phyloP scores from a whole-genome alignment of 345 rosid species.

The Turnera subulata region DNA sequence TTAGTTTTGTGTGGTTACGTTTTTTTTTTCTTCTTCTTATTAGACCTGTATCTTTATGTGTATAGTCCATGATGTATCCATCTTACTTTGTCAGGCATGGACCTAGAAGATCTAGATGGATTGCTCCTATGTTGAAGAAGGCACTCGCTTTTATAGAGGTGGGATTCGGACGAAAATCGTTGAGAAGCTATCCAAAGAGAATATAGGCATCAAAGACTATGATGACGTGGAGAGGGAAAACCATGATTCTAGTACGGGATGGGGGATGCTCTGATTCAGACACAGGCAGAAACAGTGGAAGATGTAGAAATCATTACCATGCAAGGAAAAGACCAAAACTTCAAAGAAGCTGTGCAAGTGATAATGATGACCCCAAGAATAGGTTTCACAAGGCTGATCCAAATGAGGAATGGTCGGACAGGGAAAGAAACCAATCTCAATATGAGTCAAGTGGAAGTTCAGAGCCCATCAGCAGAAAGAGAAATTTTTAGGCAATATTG shows the following conservation, averaged over 20 bases:
- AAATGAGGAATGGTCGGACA: constrained; percentile 24
- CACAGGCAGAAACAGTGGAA: constrained; percentile 10
- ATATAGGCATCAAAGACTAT: constrained; percentile 11
- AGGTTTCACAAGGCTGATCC: too few relatives aligned
- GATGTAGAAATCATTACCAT: constrained; percentile 16
- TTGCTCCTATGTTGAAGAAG: too few relatives aligned
- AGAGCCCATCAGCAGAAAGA: too few relatives aligned
- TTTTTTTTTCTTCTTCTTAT: too few relatives aligned
- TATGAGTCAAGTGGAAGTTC: too few relatives aligned
- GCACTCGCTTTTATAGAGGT: too few relatives aligned
- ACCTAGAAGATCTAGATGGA: constrained; percentile 50
- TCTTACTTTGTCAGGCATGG: constrained; percentile 30
- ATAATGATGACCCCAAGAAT: too few relatives aligned
- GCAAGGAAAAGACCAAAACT: constrained; percentile 15
- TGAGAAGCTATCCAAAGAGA: constrained; percentile 4
- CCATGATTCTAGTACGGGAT: constrained; percentile 20
- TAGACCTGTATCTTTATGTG: neutral
- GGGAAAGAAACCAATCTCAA: too few relatives aligned
- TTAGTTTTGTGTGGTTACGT: too few relatives aligned
- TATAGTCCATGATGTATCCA: neutral
- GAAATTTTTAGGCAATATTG: too few relatives aligned
- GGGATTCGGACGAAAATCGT: constrained; percentile 9
- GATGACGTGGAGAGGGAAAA: constrained; percentile 26
- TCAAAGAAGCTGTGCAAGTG: constrained; percentile 28
- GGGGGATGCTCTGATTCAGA: constrained; percentile 34